Conservation (phyloP, 1,139 yeast genomes). For the Blastobotrys buckinghamii region DNA sequence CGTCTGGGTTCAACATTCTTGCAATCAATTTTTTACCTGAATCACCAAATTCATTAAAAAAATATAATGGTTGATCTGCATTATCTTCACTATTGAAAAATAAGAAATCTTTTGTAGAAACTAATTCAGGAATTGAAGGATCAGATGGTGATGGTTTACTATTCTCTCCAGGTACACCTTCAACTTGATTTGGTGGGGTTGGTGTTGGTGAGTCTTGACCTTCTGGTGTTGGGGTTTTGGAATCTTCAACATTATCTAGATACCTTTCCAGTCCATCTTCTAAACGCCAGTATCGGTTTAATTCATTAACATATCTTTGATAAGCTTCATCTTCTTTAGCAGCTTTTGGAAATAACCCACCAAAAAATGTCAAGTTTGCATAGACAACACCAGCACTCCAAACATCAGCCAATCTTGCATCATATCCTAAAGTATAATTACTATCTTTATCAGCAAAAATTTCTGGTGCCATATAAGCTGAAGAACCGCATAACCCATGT, state of each 20-base stretch:
- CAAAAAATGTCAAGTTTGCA: constrained; percentile 64
- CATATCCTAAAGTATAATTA: constrained; percentile 41
- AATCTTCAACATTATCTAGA: constrained; percentile 1
- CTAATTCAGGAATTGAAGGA: neutral
- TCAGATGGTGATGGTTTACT: too few species aligned
- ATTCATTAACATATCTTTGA: constrained; percentile 18
- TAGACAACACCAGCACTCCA: constrained; percentile 89
- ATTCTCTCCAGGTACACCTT: neutral
- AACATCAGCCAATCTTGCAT: constrained; percentile 75
- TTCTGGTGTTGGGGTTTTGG: constrained; percentile 40
- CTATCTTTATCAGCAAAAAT: constrained; percentile 39
- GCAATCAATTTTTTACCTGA: constrained; percentile 25
- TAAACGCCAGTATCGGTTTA: constrained; percentile 61
- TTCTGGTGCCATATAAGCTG: constrained; percentile 89
- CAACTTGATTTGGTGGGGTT: neutral
- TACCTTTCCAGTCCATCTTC: constrained; percentile 46
- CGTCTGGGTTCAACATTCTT: constrained; percentile 64
- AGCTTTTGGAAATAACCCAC: constrained; percentile 32
- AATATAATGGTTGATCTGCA: constrained; percentile 13
- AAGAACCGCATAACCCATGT: constrained; percentile 48
- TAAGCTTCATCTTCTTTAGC: constrained; percentile 26
- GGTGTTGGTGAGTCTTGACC: constrained; percentile 68
- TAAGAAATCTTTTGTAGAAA: constrained; percentile 3
- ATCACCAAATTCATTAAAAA: constrained; percentile 27
- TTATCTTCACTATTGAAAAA: constrained; percentile 4